Evolutionary conservation across 371 early-diverging fungal species (phyloP), one percentile per base, ranked within the genome.

Genomic region (Mortierella sp.): DNA sequence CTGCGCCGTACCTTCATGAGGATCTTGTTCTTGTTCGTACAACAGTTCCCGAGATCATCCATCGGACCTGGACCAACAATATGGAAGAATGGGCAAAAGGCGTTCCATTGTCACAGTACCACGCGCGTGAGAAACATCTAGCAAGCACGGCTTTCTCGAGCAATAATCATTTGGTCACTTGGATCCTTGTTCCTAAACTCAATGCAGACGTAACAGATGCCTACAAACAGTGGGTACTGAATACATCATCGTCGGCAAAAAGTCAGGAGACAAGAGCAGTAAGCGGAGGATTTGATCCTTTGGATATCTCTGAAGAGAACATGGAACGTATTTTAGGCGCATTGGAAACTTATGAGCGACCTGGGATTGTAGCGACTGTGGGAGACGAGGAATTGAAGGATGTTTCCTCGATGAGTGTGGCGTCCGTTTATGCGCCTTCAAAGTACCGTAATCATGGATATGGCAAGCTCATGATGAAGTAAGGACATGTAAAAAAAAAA

Each of bases 381-480:
- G 66, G 70, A 10, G 61, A 61, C 7, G 65, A 51, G 1, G 68
- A 70, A 23, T 26, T 84, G 45, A 34, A 67, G 66, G 70, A 83
- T 23, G 76, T 68, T n/a, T 28, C 35, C 23, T 45, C 74, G 19
- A 64, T 76, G 51, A 77, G 83, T 29, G 75, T 86, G 37, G 84
- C 85, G 1, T 83, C 85, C 22, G 86, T 86, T 26, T 86, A 84
- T 68, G 75, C 75, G 19, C 84, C 85, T 1, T 69, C 63, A 42
- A 61, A 72, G 51, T 69, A 76, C 51, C 81, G 86, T 10, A 65
- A 71, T 17, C 63, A 80, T 40, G 85, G 86, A 19, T 86, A 85
- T 56, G 85, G 81, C 22, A 67, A 69, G 5, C 60, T 70, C 6
- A 61, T 83, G 81, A 74, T 84, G 70, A 66, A 64, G 69, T 74